Base-by-base conservation (phyloP, 345 rosid genomes). In the Geranium brycei region DNA sequence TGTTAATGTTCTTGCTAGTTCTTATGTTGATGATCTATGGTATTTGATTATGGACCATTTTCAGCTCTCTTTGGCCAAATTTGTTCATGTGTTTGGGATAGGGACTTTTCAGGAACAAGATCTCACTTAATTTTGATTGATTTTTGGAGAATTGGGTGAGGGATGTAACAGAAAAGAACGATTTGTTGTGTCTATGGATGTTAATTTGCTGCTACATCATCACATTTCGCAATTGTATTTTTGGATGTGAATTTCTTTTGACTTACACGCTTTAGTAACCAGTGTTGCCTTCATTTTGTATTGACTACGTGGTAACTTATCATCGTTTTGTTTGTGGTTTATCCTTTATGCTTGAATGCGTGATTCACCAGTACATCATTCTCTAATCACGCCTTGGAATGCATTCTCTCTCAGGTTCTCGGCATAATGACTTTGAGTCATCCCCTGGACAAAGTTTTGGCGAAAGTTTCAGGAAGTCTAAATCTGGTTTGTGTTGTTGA, bases 391-490 rank as follows among this genome's bases (percentile, higher is more conserved):
- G 67, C 60, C 31, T 31, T 55, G 67, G 61, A 65, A 53, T 47
- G 68, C 62, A 58, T 62, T 59, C 53, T 47, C 53, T 56, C 41
- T 62, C 80, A 82, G 86, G 78, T 59, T 77, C 69, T 64, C 67
- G 69, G 59, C 75, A 69, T 64, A 66, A 69, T 69, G 82, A 68
- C 58, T 66, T 75, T 61, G 70, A 63, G 19, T 68, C 72, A 18
- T 76, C 84, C 57, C 76, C 75, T 1, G 71, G 71, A 31, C 64
- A 67, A 71, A 72, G 81, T 73, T 71, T 78, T 64, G 78, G 66
- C 57, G 76, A 77, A 65, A 78, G 87, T 67, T 76, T 78, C 74
- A 78, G 87, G 69, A 76, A 76, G 71, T 74, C 68, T 31, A 64
- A 72, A 58, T 74, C 83, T 23, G 81, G 86, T 79, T 55, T 28